Evolutionary conservation across 768 basidiomycete species (phyloP).

Genomic region (Mycena galericulata): DNA sequence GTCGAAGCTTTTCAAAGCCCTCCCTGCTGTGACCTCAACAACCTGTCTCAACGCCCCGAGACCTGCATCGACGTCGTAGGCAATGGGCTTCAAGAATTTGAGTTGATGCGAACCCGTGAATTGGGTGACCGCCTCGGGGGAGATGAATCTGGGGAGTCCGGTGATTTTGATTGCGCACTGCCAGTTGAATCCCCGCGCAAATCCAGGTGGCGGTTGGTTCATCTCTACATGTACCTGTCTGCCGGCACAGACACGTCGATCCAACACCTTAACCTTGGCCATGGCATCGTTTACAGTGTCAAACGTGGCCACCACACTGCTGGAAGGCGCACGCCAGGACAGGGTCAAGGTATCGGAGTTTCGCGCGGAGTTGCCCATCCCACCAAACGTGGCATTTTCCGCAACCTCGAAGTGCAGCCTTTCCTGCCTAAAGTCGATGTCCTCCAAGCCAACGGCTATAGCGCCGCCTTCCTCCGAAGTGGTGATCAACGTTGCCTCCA

Average conservation of each 20-base stretch:
- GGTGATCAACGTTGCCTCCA: constrained; percentile 58
- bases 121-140: constrained; percentile 39
- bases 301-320: constrained; percentile 59
- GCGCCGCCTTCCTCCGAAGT: constrained; percentile 54
- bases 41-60: constrained; percentile 39
- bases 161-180: constrained; percentile 56
- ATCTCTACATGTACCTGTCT: constrained; percentile 61
- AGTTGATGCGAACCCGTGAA: constrained; percentile 45
- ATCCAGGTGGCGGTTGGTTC: constrained; percentile 53
- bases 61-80: constrained; percentile 35
- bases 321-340: constrained; percentile 64
- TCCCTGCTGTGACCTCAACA: constrained; percentile 36
- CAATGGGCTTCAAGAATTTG: constrained; percentile 39
- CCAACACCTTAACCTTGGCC: constrained; percentile 50
- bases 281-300: constrained; percentile 44
- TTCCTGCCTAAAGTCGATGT: constrained; percentile 59
- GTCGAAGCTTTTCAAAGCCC: constrained; percentile 43
- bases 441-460: constrained; percentile 59
- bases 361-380: constrained; percentile 53
- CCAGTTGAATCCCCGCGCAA: constrained; percentile 38
- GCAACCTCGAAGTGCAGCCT: constrained; percentile 56
- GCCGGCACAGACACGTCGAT: constrained; percentile 50
- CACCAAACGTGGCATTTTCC: constrained; percentile 51
- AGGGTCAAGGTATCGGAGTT: constrained; percentile 57
- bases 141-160: constrained; percentile 49